These are phyloP conservation scores for Debaryomyces castellii DNA, from an alignment of 805 yeast genomes.

Conservation along the genomic window DNA sequence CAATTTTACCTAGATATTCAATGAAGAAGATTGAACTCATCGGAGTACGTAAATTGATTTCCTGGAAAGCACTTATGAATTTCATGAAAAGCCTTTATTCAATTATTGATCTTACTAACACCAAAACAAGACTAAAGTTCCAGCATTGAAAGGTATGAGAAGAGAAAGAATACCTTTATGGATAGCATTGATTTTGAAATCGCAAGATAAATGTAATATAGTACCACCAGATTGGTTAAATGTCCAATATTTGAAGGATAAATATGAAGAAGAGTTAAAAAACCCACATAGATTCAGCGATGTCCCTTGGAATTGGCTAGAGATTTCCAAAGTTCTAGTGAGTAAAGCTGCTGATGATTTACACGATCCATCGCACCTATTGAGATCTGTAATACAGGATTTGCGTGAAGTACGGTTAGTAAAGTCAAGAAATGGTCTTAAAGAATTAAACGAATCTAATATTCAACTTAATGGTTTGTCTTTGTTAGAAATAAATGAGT, in stretches of 20 bases:
- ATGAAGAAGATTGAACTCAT: slow-evolving; percentile 64
- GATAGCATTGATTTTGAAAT: slow-evolving; percentile 80
- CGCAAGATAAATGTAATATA: slow-evolving; percentile 82
- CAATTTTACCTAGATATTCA: slow-evolving; percentile 76
- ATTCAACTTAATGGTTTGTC: slow-evolving; percentile 81
- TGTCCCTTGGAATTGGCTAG: slow-evolving; percentile 90
- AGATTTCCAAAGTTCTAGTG: slow-evolving; percentile 68
- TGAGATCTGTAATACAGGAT: slow-evolving; percentile 75
- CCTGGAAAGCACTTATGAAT: background rate
- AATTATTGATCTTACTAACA: background rate
- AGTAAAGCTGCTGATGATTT: slow-evolving; percentile 77
- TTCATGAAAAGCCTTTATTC: no score
- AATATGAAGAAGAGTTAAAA: slow-evolving; percentile 66
- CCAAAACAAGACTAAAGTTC: slow-evolving; percentile 44
- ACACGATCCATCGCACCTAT: slow-evolving; percentile 65
- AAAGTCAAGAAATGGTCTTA: slow-evolving; percentile 78
- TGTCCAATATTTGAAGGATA: slow-evolving; percentile 48
- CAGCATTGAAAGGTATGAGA: slow-evolving; percentile 64
- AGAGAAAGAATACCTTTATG: slow-evolving; percentile 76
- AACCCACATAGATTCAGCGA: slow-evolving; percentile 59
- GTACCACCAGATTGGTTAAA: slow-evolving; percentile 86
- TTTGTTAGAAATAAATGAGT: slow-evolving; percentile 80
- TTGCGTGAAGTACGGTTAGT: slow-evolving; percentile 78
- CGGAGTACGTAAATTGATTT: slow-evolving; percentile 49
- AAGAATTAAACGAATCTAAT: slow-evolving; percentile 76